Percentiles rank a stretch among this genome's conserved stretches.
These are phyloP conservation scores for Kwoniella heveanensis DNA, from an alignment of 768 basidiomycete species.

Conservation along the genomic window DNA sequence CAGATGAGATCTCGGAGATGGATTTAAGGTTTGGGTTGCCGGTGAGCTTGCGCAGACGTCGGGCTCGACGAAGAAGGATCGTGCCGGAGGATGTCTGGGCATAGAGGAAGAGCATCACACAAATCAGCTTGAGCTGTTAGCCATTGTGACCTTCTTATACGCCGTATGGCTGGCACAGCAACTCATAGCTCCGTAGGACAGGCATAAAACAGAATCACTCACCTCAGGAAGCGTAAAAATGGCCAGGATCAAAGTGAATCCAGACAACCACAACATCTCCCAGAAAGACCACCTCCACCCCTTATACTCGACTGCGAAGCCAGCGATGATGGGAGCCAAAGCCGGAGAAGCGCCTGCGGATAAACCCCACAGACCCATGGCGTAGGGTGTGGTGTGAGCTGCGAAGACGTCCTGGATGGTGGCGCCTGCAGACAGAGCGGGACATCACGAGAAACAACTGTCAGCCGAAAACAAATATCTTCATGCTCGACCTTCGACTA, in stretches of 20 bases:
- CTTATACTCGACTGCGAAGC: constrained; percentile 53
- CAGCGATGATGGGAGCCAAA: constrained; percentile 50
- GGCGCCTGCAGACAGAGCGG: constrained; percentile 23
- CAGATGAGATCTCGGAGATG: constrained; percentile 47
- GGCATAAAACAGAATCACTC: not conserved
- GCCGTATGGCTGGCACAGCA: too few species aligned
- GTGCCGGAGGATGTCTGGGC: constrained; percentile 51
- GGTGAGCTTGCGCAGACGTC: constrained; percentile 56
- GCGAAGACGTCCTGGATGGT: constrained; percentile 53
- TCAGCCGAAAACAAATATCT: too few species aligned
- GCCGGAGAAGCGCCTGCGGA: constrained; percentile 51
- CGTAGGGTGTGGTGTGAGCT: constrained; percentile 42
- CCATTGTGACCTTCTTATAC: too few species aligned
- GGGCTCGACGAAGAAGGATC: constrained; percentile 56
- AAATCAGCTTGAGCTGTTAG: too few species aligned
- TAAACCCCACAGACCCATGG: constrained; percentile 51
- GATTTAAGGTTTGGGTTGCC: constrained; percentile 53
- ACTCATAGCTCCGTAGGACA: too few species aligned
- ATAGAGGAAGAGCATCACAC: too few species aligned
- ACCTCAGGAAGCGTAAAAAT: constrained; percentile 55
- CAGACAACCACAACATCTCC: constrained; percentile 54
- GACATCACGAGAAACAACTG: too few species aligned
- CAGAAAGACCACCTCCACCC: constrained; percentile 57
- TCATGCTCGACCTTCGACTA: constrained; percentile 7
- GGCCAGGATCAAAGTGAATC: constrained; percentile 45